Base-by-base conservation (phyloP, 1,284 basidiomycete genomes). In the Takashimella tepidaria region DNA sequence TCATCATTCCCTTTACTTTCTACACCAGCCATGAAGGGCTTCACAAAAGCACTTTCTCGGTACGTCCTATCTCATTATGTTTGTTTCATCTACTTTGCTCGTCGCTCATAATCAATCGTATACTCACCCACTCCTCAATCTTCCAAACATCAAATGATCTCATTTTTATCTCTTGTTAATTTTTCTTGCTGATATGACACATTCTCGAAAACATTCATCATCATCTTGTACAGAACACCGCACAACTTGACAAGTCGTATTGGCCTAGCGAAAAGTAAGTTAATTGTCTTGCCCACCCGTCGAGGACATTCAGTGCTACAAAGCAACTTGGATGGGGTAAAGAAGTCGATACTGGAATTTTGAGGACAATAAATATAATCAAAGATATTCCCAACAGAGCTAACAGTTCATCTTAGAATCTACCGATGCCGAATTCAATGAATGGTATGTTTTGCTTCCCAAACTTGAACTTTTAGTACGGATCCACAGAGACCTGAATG, bases 231-330 rank as follows among this genome's bases (percentile, higher is more conserved):
- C 56, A 72, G 91, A 68, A 92, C 92, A 47, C 92, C 92, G 70
- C 90, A 92, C 76, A 77, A 89, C 70, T 77, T 97, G 73, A 88
- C 86, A 57, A 81, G 82, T 66, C 88, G 85, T 79, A 85, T 88
- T 64, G 92, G 92, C 41, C 87, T 92, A 83, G 76, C 90, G 45
- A 92, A 92, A 82, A 92, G 91, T 92, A 68, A 80, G 86, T 76
- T 13, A 12, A 22, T 24, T 25, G n/a, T 21, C 44, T 55, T 22
- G 41, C 46, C 43, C 49, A 47, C n/a, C n/a, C n/a, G n/a, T n/a
- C n/a, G n/a, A n/a, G n/a, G n/a, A n/a, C n/a, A n/a, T n/a, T n/a
- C n/a, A n/a, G n/a, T n/a, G n/a, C n/a, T n/a, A n/a, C n/a, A n/a
- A n/a, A n/a, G n/a, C n/a, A n/a, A n/a, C n/a, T n/a, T n/a, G n/a